Evolutionary conservation across 1,284 basidiomycete species (phyloP).

Genomic region (Marasmius oreades): DNA sequence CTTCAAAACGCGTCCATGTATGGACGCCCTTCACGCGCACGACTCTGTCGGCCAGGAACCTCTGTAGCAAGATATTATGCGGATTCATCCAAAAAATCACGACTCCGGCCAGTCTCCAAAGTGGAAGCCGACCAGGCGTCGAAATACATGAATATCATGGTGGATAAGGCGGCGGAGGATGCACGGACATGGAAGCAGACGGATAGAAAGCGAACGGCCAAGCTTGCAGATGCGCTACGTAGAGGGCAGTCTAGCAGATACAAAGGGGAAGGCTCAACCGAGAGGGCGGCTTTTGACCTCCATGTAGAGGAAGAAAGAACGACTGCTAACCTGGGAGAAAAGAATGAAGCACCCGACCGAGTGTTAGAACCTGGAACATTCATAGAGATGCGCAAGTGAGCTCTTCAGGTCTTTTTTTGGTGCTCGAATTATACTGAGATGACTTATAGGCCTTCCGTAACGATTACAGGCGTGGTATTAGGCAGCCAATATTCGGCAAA

Average conservation of each 20-base stretch:
- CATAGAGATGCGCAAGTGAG: conserved; percentile 59
- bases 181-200: background rate
- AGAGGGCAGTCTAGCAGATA: too few relatives aligned
- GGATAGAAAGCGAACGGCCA: background rate
- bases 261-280: conserved; percentile 12
- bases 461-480: conserved; percentile 46
- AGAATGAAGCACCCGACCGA: conserved; percentile 11
- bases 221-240: background rate
- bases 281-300: conserved; percentile 18
- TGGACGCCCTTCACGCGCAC: background rate
- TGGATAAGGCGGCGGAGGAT: background rate
- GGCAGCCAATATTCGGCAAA: conserved; percentile 32
- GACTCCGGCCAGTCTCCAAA: background rate
- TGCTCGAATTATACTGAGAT: conserved; percentile 1
- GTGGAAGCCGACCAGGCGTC: background rate
- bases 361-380: conserved; percentile 45
- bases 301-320: conserved; percentile 16
- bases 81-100: background rate
- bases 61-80: background rate
- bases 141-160: background rate
- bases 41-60: background rate
- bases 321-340: conserved; percentile 9
- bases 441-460: conserved; percentile 38
- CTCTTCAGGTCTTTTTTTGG: conserved; percentile 5
- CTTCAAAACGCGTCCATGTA: background rate